Evolutionary conservation across 192 early-diverging fungal genomes (phyloP).

Genomic region (Diversispora epigaea): DNA sequence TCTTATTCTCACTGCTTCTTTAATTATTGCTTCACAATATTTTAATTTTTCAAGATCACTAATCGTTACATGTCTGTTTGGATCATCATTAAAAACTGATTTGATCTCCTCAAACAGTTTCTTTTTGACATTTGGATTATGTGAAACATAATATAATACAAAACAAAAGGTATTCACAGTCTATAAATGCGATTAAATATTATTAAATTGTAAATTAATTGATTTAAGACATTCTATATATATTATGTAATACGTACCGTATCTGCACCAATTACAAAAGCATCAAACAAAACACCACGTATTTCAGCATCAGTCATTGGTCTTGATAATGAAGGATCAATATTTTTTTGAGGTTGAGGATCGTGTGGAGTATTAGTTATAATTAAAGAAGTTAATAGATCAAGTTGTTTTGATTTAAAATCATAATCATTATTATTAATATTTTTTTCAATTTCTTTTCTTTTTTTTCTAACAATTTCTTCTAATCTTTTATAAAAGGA

Average conservation of each 20-base stretch:
- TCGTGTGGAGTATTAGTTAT: too few relatives aligned
- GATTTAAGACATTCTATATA: background rate
- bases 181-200: background rate
- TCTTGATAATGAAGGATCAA: too few relatives aligned
- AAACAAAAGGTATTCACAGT: background rate
- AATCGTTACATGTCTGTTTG: too few relatives aligned
- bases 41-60: conserved; percentile 4
- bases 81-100: too few relatives aligned
- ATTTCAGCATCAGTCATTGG: conserved; percentile 18
- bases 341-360: too few relatives aligned
- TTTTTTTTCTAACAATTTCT: conserved; percentile 12
- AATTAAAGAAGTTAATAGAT: too few relatives aligned
- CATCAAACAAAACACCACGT: conserved; percentile 12
- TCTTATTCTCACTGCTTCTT: background rate
- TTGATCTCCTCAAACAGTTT: too few relatives aligned
- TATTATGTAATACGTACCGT: background rate
- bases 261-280: background rate
- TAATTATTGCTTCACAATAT: conserved; percentile 19
- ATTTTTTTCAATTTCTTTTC: conserved; percentile 25
- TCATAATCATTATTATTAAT: background rate
- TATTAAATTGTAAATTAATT: background rate
- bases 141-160: conserved; percentile 11
- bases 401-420: background rate
- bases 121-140: conserved; percentile 4
- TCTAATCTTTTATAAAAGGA: conserved; percentile 3